Percentiles rank a stretch among this genome's conserved stretches.
Evolutionary conservation across 2,329 filamentous ascomycete genomes (phyloP).

Genomic region (Grosmannia clavigera): DNA sequence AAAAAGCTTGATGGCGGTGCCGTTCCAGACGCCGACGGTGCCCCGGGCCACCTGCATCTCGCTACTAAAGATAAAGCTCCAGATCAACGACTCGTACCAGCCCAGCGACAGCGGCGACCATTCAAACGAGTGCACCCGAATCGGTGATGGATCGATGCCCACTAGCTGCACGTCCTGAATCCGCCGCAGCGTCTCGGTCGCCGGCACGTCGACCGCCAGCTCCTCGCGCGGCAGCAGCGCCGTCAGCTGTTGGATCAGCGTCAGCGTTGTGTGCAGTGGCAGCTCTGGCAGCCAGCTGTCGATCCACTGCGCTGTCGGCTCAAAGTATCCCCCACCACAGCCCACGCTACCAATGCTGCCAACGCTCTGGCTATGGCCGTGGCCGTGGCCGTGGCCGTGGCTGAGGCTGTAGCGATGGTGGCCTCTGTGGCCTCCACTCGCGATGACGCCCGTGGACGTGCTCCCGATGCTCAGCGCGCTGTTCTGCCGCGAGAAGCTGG

Average conservation of each 20-base stretch:
- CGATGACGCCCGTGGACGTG: constrained; percentile 28
- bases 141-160: constrained; percentile 60
- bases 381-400: neutral
- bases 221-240: constrained; percentile 42
- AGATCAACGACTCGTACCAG: constrained; percentile 92
- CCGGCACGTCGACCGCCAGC: constrained; percentile 19
- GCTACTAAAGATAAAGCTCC: constrained; percentile 82
- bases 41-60: constrained; percentile 83
- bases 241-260: constrained; percentile 56
- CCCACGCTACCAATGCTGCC: neutral
- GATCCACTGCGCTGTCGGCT: constrained; percentile 74
- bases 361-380: neutral
- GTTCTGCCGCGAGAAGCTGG: constrained; percentile 81
- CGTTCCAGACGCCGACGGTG: constrained; percentile 88
- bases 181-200: constrained; percentile 25
- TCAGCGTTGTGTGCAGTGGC: constrained; percentile 75
- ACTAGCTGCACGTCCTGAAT: constrained; percentile 52
- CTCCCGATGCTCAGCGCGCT: constrained; percentile 70
- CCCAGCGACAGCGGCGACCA: constrained; percentile 84
- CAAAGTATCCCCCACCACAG: constrained; percentile 35
- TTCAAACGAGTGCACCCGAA: constrained; percentile 78
- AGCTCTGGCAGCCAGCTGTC: constrained; percentile 89
- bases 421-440: neutral
- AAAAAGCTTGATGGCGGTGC: constrained; percentile 79
- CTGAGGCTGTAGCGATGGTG: neutral